Evolutionary conservation across 306 rosid genomes (phyloP), one percentile per base, ranked within the genome.

Genomic region (Ochetophila trinervis): DNA sequence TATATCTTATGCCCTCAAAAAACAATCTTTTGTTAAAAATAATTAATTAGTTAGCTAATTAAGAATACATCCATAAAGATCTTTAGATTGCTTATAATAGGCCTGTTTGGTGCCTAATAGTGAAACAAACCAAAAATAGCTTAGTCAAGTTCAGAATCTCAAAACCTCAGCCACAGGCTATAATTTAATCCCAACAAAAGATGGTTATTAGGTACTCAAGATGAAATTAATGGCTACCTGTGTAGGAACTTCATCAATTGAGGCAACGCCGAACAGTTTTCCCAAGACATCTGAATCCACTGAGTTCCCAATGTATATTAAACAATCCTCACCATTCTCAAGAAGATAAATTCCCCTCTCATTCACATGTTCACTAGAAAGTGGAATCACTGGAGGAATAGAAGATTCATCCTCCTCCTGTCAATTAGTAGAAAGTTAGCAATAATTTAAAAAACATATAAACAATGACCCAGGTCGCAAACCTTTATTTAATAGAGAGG

Each of bases 281-380:
- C 78, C 82, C 80, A 93, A 73, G 49, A 67, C 76, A 53, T 82
- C 83, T 34, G 81, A 60, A 76, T 66, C 87, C 69, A 75, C 99
- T 35, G 82, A 72, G 76, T 74, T 87, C 61, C 99, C 97, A 67
- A 84, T 44, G 65, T 86, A 90, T 79, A 90, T 77, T 74, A 88
- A 90, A 80, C 99, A 86, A 72, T 93, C 96, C 53, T 81, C 85
- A 60, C 99, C 99, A 22, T 93, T 90, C 79, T 93, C 99, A 16
- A 93, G 91, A 81, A 93, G 97, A 88, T 93, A 93, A 67, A 93
- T 74, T 63, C 96, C 96, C 14, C 77, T 86, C 19, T 90, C 93
- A 63, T 80, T 88, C 63, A 87, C 71, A 24, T 93, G 91, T 73
- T 93, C 99, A 73, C 96, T 90, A 53, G 96, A 81, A 76, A 93